These are phyloP conservation scores for Stagonosporopsis vannaccii DNA, from an alignment of 2,329 filamentous ascomycete species.

Conservation along the genomic window DNA sequence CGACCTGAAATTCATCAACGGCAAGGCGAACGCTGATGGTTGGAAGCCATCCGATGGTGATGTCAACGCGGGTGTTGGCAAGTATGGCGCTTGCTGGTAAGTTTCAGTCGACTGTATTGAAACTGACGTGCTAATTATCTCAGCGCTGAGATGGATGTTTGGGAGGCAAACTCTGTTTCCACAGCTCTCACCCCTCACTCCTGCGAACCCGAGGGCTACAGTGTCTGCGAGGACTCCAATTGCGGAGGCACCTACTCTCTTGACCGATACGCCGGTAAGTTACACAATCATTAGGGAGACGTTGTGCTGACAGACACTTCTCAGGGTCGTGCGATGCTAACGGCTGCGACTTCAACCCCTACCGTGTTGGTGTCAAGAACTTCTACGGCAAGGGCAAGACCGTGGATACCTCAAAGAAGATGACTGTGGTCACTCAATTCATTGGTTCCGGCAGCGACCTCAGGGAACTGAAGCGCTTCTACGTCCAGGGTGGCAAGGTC, in stretches of 20 bases:
- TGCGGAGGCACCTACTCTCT: constrained; percentile 57
- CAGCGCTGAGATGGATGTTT: constrained; percentile 63
- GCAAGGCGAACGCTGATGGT: constrained; percentile 63
- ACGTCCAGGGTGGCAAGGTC: constrained; percentile 57
- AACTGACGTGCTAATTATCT: constrained; percentile 42
- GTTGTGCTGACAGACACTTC: neutral
- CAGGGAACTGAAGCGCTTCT: constrained; percentile 56
- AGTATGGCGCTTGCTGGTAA: constrained; percentile 66
- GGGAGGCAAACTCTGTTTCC: constrained; percentile 72
- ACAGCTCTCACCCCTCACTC: constrained; percentile 70
- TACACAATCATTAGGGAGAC: neutral
- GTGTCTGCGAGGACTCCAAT: constrained; percentile 59
- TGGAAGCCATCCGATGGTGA: constrained; percentile 62
- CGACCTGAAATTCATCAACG: constrained; percentile 60
- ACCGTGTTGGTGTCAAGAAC: constrained; percentile 67
- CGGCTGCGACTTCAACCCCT: constrained; percentile 68
- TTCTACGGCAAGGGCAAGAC: constrained; percentile 67
- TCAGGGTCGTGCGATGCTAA: constrained; percentile 69
- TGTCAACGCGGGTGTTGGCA: constrained; percentile 60
- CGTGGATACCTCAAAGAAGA: constrained; percentile 50
- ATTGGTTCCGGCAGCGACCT: constrained; percentile 50
- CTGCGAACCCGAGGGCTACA: constrained; percentile 61
- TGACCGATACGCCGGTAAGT: constrained; percentile 59
- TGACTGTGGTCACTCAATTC: constrained; percentile 61
- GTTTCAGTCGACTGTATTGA: neutral